phyloP scores from a whole-genome alignment of 2,329 filamentous ascomycete genomes.

The Penicillium capsulatum region DNA sequence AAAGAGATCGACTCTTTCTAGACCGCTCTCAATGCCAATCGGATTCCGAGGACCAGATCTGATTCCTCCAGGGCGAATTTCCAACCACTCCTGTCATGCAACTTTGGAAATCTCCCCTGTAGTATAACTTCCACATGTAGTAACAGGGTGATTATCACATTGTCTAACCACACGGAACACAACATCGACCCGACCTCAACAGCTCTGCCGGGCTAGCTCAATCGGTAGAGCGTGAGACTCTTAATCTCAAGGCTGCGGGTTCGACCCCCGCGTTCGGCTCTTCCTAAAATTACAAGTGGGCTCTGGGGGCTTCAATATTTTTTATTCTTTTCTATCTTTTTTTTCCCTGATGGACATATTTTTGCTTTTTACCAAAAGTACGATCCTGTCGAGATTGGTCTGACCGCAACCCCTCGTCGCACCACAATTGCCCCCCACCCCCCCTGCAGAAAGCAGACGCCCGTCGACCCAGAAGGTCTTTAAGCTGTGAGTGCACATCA shows the following conservation, averaged over 20 bases:
- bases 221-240: slow-evolving; percentile 51
- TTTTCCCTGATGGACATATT: not conserved
- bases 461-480: not conserved
- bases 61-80: too few species aligned
- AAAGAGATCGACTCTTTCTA: too few species aligned
- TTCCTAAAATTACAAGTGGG: not conserved
- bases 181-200: too few species aligned
- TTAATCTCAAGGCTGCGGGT: slow-evolving; percentile 45
- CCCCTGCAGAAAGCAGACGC: not conserved
- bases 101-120: too few species aligned
- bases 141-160: too few species aligned
- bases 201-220: slow-evolving; percentile 46
- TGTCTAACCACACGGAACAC: too few species aligned
- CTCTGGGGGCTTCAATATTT: not conserved
- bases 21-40: too few species aligned
- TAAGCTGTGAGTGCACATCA: slow-evolving; percentile 5
- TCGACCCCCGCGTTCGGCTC: slow-evolving; percentile 42
- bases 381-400: not conserved
- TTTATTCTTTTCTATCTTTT: not conserved
- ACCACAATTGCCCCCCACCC: not conserved
- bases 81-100: too few species aligned
- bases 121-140: too few species aligned
- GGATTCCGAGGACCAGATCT: too few species aligned
- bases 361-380: not conserved
- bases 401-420: not conserved